These are phyloP conservation scores for Cryptosporidium ubiquitum DNA, from an alignment of 169 alveolate genomes.

Conservation along the genomic window DNA sequence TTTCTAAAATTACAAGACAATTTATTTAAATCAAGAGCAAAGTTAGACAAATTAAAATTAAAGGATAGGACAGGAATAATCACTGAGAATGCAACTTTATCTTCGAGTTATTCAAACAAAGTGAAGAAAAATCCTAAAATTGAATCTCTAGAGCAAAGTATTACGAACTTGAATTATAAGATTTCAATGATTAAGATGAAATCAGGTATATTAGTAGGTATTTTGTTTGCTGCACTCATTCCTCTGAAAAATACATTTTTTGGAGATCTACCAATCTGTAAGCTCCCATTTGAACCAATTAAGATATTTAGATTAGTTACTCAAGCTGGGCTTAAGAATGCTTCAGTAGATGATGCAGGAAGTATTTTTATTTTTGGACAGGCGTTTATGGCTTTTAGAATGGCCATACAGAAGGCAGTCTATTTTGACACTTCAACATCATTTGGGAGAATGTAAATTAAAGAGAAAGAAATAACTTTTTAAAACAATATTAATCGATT, in stretches of 20 bases:
- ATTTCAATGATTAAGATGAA: constrained; percentile 51
- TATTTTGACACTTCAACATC: constrained; percentile 58
- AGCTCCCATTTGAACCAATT: constrained; percentile 69
- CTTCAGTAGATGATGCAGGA: constrained; percentile 66
- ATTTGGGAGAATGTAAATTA: constrained; percentile 14
- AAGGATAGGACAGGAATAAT: constrained; percentile 63
- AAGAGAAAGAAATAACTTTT: neutral
- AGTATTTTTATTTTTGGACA: constrained; percentile 71
- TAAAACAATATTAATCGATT: neutral
- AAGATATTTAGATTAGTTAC: constrained; percentile 46
- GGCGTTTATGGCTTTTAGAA: constrained; percentile 74
- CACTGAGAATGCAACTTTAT: constrained; percentile 48
- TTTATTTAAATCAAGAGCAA: constrained; percentile 13
- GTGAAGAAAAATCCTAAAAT: constrained; percentile 51
- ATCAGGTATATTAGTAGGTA: constrained; percentile 51
- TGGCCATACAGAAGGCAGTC: constrained; percentile 64
- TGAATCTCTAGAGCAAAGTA: constrained; percentile 53
- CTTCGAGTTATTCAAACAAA: constrained; percentile 4
- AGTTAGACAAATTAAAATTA: constrained; percentile 41
- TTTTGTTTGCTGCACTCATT: constrained; percentile 38
- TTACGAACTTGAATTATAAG: constrained; percentile 34
- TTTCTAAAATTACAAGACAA: constrained; percentile 47
- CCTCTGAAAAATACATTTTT: constrained; percentile 30
- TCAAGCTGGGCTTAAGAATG: constrained; percentile 55
- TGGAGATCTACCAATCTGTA: constrained; percentile 55